Evolutionary conservation across 169 alveolate genomes (phyloP), one percentile per base, ranked within the genome.

Genomic region (Miamiensis avidus): DNA sequence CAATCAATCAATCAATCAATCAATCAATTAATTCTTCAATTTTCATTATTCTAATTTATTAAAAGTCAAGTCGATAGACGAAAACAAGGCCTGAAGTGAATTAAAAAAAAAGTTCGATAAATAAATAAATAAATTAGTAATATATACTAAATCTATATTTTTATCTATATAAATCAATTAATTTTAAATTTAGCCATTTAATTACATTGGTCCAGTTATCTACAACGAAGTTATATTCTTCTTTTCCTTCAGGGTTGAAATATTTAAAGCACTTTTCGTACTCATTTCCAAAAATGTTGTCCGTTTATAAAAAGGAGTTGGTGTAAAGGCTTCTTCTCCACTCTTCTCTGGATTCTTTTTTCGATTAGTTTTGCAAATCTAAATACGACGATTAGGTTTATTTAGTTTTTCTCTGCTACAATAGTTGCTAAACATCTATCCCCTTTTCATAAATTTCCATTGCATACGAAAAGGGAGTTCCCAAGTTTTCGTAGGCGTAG

Each of bases 371-470:
- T 78, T 69, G 86, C 1, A 72, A 28, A 74, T 65, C 34, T 16
- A 29, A 65, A 34, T 20, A n/a, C 28, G 29, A n/a, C 1, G 69
- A 78, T 33, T 29, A 31, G 28, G 27, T 33, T 78, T 28, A 25
- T 78, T 33, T 33, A 34, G 29, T n/a, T 20, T 25, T 29, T 69
- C 73, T 34, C 6, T 34, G 75, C 30, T 79, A 30, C 1, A 85
- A 75, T 28, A 74, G 32, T 81, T 79, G 73, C 69, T 76, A 65
- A 20, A 82, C 29, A 74, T 87, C 69, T 0, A 69, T 65, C 1
- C 78, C 33, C 1, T 81, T 84, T 73, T 82, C 81, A 49, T 75
- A 89, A 31, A 89, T 89, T 81, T 89, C 93, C 77, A 87, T 85
- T 20, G 93, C 93, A 75, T 85, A 85, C 27, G 93, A 73, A 82